A percentile compares a stretch with the other conserved stretches of the same genome.
Evolutionary conservation across 1,284 basidiomycete species (phyloP).

Genomic region (Cerioporus squamosus): DNA sequence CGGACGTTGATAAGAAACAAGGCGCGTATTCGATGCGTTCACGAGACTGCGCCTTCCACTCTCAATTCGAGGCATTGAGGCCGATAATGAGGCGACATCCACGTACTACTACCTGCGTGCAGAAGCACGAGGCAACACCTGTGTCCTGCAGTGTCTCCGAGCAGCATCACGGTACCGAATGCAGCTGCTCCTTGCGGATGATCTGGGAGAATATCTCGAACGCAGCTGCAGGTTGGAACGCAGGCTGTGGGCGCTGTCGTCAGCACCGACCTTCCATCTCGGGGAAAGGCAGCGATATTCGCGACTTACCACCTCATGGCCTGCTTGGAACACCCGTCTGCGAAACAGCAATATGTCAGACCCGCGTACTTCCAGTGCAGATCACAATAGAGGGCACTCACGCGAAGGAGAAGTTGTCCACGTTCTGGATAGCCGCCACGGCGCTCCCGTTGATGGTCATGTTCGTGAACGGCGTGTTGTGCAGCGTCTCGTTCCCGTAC

Average conservation of each 20-base stretch:
- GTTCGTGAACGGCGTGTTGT: slow-evolving; percentile 55
- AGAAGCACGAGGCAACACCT: no score
- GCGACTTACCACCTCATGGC: slow-evolving; percentile 59
- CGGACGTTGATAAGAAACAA: no score
- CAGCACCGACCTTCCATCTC: background rate
- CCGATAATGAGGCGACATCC: no score
- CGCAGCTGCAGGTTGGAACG: slow-evolving; percentile 58
- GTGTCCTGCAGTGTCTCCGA: no score
- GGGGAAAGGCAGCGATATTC: background rate
- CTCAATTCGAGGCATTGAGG: no score
- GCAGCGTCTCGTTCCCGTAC: slow-evolving; percentile 56
- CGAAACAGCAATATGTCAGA: background rate
- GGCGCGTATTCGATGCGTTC: no score
- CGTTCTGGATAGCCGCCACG: slow-evolving; percentile 62
- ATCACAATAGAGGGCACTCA: no score
- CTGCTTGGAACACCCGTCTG: slow-evolving; percentile 55
- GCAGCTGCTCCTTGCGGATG: slow-evolving; percentile 51
- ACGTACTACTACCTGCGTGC: no score
- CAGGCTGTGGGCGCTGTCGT: slow-evolving; percentile 41
- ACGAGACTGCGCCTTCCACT: no score
- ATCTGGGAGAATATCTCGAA: slow-evolving; percentile 61
- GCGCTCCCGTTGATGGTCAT: slow-evolving; percentile 56
- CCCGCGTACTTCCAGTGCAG: no score
- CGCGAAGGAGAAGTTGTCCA: slow-evolving; percentile 59
- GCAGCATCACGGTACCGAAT: slow-evolving; percentile 47